These are phyloP conservation scores for Melaleuca alternifolia DNA, from an alignment of 345 rosid species.

Conservation along the genomic window DNA sequence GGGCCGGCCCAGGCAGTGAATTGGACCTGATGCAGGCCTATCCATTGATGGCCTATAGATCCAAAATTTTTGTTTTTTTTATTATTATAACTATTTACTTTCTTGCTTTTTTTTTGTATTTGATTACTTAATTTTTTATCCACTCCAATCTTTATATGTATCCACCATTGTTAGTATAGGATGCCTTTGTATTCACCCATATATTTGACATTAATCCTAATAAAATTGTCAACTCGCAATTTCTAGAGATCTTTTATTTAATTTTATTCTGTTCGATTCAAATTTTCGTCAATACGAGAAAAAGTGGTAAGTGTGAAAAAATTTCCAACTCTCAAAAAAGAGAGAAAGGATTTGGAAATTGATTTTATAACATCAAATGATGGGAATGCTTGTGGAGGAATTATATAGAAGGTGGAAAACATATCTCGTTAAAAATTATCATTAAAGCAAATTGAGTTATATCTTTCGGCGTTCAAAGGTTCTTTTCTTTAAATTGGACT, in stretches of 20 bases:
- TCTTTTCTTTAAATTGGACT: background rate
- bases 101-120: background rate
- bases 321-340: background rate
- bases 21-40: background rate
- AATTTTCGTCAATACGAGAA: background rate
- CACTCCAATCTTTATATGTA: background rate
- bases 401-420: background rate
- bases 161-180: background rate
- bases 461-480: background rate
- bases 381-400: background rate
- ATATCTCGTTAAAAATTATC: background rate
- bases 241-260: background rate
- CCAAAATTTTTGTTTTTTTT: background rate
- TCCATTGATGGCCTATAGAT: background rate
- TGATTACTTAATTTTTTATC: background rate
- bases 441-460: background rate
- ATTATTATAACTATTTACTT: background rate
- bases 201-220: background rate
- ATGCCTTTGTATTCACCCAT: background rate
- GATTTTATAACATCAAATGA: background rate
- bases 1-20: background rate
- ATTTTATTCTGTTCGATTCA: background rate
- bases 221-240: background rate
- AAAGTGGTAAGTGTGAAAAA: too few species aligned
- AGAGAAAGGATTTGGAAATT: background rate